Base-by-base conservation (phyloP, 2,329 filamentous ascomycete species). In the Orbilia javanica region DNA sequence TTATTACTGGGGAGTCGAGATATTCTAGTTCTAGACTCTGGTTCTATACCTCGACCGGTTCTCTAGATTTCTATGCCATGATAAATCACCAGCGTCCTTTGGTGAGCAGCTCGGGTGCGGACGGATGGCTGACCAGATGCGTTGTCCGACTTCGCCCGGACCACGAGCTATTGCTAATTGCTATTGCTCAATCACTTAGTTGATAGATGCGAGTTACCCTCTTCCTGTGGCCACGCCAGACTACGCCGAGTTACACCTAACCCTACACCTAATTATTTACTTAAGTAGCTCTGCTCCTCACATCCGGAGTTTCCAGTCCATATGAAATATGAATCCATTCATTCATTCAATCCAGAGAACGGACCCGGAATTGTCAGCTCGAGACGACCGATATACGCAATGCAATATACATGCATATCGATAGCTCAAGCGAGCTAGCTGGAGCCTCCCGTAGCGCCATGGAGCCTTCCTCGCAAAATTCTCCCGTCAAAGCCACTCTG, bases 11-110 rank as follows among this genome's bases (percentile, higher is more conserved):
- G 22, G 36, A 39, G 10, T 39, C 36, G 13, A 39, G 36, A 39
- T 15, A 31, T 31, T 53, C 50, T 53, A 53, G 50, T 31, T 53
- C 50, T 53, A 53, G 50, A 31, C 48, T 52, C 48, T 50, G 46
- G n/a, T n/a, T n/a, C n/a, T n/a, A n/a, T n/a, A n/a, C 2, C 25
- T 31, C 20, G 46, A 50, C 25, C 27, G 3, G 22, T n/a, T 29
- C 25, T 53, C 13, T 53, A 5, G 0, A 31, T 1, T 53, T 44
- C 50, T 11, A 31, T 52, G 5, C 18, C 31, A 11, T 44, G 13
- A 8, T 44, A n/a, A 18, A 44, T 44, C 42, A n/a, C 18, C 39
- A 42, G 13, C 39, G 18, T 3, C 39, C 18, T 7, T n/a, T n/a
- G n/a, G 7, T n/a, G 39, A 42, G 13, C 18, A 44, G 3, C 7